Conservation (phyloP, 345 rosid species). For the Melaleuca quinquenervia region DNA sequence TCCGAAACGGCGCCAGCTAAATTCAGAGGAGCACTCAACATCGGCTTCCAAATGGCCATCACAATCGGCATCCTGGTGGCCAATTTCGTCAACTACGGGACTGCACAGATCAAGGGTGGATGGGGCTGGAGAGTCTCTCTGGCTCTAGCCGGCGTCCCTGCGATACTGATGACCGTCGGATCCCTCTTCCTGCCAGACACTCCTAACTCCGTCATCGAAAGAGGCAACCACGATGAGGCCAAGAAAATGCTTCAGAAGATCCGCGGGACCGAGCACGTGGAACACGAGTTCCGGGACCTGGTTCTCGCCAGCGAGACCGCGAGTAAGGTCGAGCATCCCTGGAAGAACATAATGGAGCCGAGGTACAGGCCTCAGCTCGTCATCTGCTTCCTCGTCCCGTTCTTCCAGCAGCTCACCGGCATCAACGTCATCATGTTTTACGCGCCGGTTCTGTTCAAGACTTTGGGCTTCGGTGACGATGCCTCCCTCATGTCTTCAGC, state of each 20-base stretch:
- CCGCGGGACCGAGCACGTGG: conserved; percentile 41
- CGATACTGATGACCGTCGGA: conserved; percentile 54
- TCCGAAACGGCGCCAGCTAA: conserved; percentile 81
- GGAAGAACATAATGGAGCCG: conserved; percentile 46
- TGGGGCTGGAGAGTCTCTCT: conserved; percentile 74
- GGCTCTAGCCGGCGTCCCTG: conserved; percentile 60
- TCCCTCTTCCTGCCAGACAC: conserved; percentile 63
- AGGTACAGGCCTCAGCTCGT: conserved; percentile 59
- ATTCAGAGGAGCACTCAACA: conserved; percentile 71
- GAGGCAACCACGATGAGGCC: conserved; percentile 53
- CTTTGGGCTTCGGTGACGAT: conserved; percentile 54
- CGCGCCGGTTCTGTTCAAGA: conserved; percentile 68
- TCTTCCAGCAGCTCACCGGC: conserved; percentile 74
- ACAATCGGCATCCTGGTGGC: conserved; percentile 64
- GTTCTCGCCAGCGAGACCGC: conserved; percentile 49
- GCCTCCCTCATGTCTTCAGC: conserved; percentile 68
- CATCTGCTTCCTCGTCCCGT: conserved; percentile 39
- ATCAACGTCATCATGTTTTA: conserved; percentile 70
- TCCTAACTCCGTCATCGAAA: conserved; percentile 65
- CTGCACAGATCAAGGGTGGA: conserved; percentile 34
- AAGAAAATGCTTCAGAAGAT: conserved; percentile 42
- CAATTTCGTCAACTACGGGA: conserved; percentile 52
- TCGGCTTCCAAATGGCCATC: conserved; percentile 68
- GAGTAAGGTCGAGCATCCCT: conserved; percentile 42
- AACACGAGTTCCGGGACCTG: conserved; percentile 57